phyloP scores from a whole-genome alignment of 805 yeast genomes.

The Blastobotrys peoriensis region DNA sequence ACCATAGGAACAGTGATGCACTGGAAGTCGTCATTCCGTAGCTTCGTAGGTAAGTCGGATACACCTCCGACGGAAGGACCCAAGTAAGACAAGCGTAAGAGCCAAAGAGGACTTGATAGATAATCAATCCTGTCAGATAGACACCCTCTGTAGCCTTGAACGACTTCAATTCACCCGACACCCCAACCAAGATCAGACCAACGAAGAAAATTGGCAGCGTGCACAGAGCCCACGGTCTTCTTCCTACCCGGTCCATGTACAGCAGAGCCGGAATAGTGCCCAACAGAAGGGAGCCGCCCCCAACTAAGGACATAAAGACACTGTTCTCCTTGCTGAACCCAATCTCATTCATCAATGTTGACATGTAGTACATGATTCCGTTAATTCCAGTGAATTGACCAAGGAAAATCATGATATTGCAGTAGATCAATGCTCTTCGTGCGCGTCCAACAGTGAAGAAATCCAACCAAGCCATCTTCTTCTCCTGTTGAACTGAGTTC shows the following conservation, averaged over 20 bases:
- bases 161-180: constrained; percentile 35
- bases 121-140: constrained; percentile 54
- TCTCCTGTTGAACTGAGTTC: constrained; percentile 32
- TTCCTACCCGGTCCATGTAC: constrained; percentile 28
- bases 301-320: constrained; percentile 63
- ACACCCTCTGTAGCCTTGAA: constrained; percentile 51
- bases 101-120: constrained; percentile 63
- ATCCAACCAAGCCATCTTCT: constrained; percentile 42
- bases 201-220: constrained; percentile 49
- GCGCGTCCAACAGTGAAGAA: constrained; percentile 50
- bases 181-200: constrained; percentile 56
- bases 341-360: constrained; percentile 48
- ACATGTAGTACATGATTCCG: constrained; percentile 60
- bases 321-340: constrained; percentile 48
- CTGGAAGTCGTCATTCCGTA: constrained; percentile 61
- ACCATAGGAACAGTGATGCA: constrained; percentile 52
- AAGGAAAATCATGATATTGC: constrained; percentile 43
- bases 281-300: constrained; percentile 55
- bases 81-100: constrained; percentile 61
- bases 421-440: constrained; percentile 55
- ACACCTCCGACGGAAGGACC: constrained; percentile 65
- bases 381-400: constrained; percentile 67
- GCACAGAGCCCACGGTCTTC: constrained; percentile 60
- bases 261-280: constrained; percentile 62
- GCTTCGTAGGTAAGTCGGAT: constrained; percentile 51